Conservation (phyloP, 495 filamentous ascomycete species). For the Neurospora sp. region DNA sequence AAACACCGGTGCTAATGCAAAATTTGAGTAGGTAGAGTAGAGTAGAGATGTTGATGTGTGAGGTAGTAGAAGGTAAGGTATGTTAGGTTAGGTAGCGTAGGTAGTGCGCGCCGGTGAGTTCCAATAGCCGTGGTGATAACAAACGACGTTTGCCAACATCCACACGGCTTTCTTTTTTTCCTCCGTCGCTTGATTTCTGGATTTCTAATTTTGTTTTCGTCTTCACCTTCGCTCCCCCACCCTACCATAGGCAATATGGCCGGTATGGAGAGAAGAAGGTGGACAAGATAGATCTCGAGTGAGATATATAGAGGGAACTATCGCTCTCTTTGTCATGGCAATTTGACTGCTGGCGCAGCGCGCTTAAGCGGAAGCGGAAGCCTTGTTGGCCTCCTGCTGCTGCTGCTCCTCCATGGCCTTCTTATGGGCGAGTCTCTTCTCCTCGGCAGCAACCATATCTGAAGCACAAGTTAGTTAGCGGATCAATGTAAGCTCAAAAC, state of each 20-base stretch:
- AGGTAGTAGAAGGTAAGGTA: not conserved
- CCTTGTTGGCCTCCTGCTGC: conserved; percentile 4
- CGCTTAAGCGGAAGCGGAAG: conserved; percentile 3
- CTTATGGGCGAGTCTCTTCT: conserved; percentile 51
- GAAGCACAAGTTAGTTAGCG: conserved; percentile 7
- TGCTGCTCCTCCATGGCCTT: conserved; percentile 22
- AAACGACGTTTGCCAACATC: not conserved
- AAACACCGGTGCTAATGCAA: not conserved
- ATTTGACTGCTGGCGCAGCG: not conserved
- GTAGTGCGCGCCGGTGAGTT: not conserved
- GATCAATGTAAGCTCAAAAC: not conserved
- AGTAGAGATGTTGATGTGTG: not conserved
- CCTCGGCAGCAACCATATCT: conserved; percentile 74
- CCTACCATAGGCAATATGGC: not conserved
- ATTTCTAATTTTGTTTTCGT: not conserved
- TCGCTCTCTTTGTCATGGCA: not conserved
- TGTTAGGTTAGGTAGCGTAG: not conserved
- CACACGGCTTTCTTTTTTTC: not conserved
- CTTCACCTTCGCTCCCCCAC: not conserved
- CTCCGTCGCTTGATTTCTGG: not conserved
- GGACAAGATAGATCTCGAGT: not conserved
- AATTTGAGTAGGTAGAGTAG: not conserved
- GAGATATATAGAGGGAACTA: not conserved
- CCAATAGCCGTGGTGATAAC: not conserved
- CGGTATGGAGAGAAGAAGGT: not conserved